These are phyloP conservation scores for Leptoxyphium fumago DNA, from an alignment of 2,329 filamentous ascomycete genomes.

Conservation along the genomic window DNA sequence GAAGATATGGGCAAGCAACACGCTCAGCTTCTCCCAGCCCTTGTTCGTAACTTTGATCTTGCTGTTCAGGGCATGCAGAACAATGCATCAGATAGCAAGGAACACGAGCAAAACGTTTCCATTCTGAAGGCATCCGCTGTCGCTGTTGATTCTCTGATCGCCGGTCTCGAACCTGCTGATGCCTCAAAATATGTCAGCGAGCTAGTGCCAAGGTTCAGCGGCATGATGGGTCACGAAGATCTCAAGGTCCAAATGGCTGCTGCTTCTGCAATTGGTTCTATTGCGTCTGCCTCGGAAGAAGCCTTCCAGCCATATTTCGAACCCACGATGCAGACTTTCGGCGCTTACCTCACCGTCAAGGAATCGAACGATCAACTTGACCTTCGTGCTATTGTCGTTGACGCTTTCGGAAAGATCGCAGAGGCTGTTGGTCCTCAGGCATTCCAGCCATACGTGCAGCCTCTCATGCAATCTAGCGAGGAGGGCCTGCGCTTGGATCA, in stretches of 20 bases:
- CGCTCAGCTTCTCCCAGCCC: constrained; percentile 63
- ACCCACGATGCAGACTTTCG: constrained; percentile 78
- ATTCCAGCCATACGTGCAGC: constrained; percentile 83
- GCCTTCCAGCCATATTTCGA: constrained; percentile 86
- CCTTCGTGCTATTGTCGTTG: constrained; percentile 75
- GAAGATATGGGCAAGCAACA: constrained; percentile 83
- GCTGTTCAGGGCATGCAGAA: constrained; percentile 51
- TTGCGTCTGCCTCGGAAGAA: constrained; percentile 70
- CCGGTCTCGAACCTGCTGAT: constrained; percentile 66
- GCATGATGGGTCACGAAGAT: constrained; percentile 70
- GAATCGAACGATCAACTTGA: constrained; percentile 81
- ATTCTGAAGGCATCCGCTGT: constrained; percentile 84
- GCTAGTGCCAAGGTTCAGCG: constrained; percentile 71
- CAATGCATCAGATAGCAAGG: constrained; percentile 26
- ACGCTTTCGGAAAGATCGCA: constrained; percentile 87
- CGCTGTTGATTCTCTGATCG: constrained; percentile 80
- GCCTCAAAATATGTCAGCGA: constrained; percentile 70
- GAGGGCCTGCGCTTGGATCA: constrained; percentile 81
- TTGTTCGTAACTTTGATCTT: constrained; percentile 79
- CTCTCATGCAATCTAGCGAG: constrained; percentile 83
- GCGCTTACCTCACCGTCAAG: constrained; percentile 71
- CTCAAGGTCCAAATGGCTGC: constrained; percentile 81
- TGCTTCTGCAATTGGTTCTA: constrained; percentile 77
- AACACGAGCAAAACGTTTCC: constrained; percentile 60
- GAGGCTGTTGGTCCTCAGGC: constrained; percentile 69